phyloP scores from a whole-genome alignment of 164 flowering plant genomes.

The Cinnamomum chago region DNA sequence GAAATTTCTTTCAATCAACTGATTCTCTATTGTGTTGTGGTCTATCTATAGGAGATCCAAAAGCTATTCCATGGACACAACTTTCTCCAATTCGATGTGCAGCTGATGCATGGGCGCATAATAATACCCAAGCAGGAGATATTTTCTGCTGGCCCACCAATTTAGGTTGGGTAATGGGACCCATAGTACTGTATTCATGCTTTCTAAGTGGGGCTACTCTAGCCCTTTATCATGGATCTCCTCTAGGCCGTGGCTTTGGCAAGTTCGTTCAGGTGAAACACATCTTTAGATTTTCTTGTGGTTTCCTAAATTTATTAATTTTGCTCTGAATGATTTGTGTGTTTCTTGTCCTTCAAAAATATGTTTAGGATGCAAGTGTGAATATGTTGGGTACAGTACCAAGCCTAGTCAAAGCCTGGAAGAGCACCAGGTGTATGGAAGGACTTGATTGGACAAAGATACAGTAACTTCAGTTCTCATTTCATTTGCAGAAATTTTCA shows the following conservation, averaged over 20 bases:
- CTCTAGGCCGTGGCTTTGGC: constrained; percentile 79
- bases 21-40: not conserved
- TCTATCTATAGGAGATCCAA: constrained; percentile 69
- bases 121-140: constrained; percentile 56
- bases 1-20: not conserved
- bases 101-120: constrained; percentile 70
- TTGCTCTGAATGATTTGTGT: not conserved
- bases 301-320: not conserved
- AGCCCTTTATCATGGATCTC: constrained; percentile 95
- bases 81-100: constrained; percentile 70
- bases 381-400: constrained; percentile 88
- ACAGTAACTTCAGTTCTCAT: constrained; percentile 33
- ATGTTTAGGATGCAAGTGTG: constrained; percentile 85
- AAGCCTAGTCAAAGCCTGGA: constrained; percentile 91
- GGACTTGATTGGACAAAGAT: constrained; percentile 89
- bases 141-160: constrained; percentile 86
- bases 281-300: not conserved
- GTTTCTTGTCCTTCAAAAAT: constrained; percentile 4
- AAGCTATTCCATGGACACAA: constrained; percentile 97
- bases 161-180: constrained; percentile 97
- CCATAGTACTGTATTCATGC: constrained; percentile 53
- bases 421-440: constrained; percentile 67
- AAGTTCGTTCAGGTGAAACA: constrained; percentile 79
- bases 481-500: not conserved
- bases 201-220: constrained; percentile 75